These are phyloP conservation scores for Gaeumannomyces tritici DNA, from an alignment of 2,329 filamentous ascomycete species.

Conservation along the genomic window DNA sequence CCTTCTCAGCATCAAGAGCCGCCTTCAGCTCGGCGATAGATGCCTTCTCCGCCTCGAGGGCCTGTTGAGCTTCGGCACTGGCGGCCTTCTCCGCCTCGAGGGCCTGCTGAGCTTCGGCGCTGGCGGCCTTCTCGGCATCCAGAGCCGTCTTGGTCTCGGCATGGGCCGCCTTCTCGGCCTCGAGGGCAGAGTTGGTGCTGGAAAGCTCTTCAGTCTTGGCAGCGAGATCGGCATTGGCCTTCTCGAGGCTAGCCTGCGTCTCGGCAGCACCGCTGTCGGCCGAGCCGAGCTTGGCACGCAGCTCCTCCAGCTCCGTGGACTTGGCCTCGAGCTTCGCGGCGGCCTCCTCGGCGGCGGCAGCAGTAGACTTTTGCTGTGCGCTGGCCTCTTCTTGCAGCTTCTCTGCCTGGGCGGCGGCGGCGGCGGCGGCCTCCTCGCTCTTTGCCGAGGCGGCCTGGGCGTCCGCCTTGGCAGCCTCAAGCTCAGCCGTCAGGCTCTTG, in stretches of 20 bases:
- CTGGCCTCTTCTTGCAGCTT: conserved; percentile 3
- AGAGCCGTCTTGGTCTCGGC: conserved; percentile 3
- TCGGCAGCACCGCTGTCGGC: conserved; percentile 1
- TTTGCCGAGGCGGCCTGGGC: conserved; percentile 4
- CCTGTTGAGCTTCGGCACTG: neutral
- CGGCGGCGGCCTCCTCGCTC: conserved; percentile 1
- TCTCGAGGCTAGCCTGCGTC: conserved; percentile 2
- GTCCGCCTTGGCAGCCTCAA: conserved; percentile 4
- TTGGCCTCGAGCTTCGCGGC: neutral
- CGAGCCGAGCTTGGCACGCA: conserved; percentile 1
- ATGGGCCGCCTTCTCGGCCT: conserved; percentile 2
- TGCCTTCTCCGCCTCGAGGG: conserved; percentile 2
- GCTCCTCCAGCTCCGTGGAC: conserved; percentile 3
- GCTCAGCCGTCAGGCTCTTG: conserved; percentile 2
- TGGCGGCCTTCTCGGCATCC: neutral
- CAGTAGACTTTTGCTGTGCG: conserved; percentile 3
- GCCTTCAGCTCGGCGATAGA: neutral
- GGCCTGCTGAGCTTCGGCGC: neutral
- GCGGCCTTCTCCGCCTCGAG: conserved; percentile 1
- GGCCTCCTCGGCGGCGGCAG: neutral
- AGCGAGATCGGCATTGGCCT: conserved; percentile 3
- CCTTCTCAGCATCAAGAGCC: conserved; percentile 2
- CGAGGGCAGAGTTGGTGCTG: neutral
- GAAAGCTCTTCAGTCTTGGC: conserved; percentile 2
- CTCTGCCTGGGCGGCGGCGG: conserved; percentile 2